Evolutionary conservation across 2,329 filamentous ascomycete genomes (phyloP).

Genomic region (Cryphonectria carpinicola): DNA sequence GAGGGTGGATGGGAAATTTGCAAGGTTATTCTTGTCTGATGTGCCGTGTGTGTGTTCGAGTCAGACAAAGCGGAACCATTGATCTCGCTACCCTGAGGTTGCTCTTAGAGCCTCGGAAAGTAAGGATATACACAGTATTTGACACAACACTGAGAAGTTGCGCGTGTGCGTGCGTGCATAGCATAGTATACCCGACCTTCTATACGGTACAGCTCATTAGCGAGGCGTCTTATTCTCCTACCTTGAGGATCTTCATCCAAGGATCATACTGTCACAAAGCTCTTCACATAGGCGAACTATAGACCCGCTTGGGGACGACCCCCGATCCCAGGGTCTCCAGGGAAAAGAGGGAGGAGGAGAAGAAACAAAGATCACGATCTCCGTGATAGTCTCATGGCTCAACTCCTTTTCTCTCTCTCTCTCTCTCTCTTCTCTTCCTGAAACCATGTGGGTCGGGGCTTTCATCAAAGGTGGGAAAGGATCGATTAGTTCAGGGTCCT

Average conservation of each 20-base stretch:
- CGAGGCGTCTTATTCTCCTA: not conserved
- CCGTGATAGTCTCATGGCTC: not conserved
- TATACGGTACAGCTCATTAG: not conserved
- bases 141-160: not conserved
- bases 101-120: not conserved
- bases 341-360: not conserved
- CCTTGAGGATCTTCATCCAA: not conserved
- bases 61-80: conserved; percentile 6
- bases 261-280: not conserved
- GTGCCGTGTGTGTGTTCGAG: conserved; percentile 1
- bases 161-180: not conserved
- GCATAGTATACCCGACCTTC: not conserved
- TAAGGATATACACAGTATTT: not conserved
- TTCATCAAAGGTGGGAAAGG: not conserved
- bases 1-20: not conserved
- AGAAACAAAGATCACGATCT: not conserved
- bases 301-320: not conserved
- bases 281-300: not conserved
- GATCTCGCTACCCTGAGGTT: not conserved
- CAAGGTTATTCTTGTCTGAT: not conserved
- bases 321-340: not conserved
- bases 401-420: not conserved
- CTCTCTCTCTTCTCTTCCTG: not conserved
- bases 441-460: not conserved
- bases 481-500: not conserved